These are phyloP conservation scores for Alternaria novae-zelandiae DNA, from an alignment of 2,329 filamentous ascomycete species.

Conservation along the genomic window DNA sequence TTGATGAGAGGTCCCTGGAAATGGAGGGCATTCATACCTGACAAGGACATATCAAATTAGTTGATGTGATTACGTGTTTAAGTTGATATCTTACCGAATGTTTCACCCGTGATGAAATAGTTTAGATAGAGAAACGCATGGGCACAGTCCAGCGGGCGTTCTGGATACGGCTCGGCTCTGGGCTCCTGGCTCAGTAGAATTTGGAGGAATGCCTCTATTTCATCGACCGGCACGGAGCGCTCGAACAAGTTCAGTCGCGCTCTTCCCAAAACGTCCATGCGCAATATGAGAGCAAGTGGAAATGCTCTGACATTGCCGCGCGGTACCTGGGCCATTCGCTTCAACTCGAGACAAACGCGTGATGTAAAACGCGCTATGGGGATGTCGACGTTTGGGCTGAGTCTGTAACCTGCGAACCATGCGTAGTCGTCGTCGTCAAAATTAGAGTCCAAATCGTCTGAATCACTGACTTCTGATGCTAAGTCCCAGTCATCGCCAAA, in stretches of 20 bases:
- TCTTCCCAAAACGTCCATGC: not conserved
- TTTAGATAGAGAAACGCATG: not conserved
- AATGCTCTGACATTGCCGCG: not conserved
- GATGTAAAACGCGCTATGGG: not conserved
- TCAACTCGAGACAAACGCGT: not conserved
- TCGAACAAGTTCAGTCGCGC: not conserved
- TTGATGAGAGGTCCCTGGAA: not conserved
- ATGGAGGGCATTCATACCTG: too few relatives aligned
- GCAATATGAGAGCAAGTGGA: not conserved
- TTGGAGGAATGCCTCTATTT: not conserved
- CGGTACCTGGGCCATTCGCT: not conserved
- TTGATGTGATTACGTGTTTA: too few relatives aligned
- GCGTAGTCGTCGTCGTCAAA: not conserved
- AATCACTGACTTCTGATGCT: not conserved
- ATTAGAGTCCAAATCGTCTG: not conserved
- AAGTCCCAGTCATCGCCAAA: not conserved
- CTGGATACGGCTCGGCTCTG: not conserved
- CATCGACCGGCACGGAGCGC: not conserved
- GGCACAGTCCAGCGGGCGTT: not conserved
- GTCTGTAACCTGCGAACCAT: not conserved
- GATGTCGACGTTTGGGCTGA: not conserved
- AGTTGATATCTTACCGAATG: not conserved
- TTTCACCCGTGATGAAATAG: not conserved
- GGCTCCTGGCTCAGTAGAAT: not conserved
- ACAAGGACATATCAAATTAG: too few relatives aligned